Percentiles rank a stretch among this genome's conserved stretches.
Conservation (phyloP, 768 basidiomycete genomes). For the Pleurotus giganteus region DNA sequence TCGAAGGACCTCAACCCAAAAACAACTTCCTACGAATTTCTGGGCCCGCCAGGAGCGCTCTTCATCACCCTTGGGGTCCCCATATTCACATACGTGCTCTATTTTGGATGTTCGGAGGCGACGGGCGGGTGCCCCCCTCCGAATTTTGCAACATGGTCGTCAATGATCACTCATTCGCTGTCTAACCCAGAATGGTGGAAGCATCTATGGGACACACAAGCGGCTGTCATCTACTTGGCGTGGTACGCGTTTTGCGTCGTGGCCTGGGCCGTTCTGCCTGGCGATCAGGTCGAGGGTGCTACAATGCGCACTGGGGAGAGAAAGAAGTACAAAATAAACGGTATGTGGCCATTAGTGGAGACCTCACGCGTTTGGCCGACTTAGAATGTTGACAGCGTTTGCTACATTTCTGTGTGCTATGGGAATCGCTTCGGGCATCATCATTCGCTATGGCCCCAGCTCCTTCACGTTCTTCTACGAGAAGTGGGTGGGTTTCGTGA, state of each 20-base stretch:
- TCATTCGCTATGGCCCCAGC: conserved; percentile 72
- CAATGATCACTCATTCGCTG: conserved; percentile 46
- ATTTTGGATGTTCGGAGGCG: conserved; percentile 72
- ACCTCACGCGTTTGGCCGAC: conserved; percentile 2
- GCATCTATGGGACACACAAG: conserved; percentile 80
- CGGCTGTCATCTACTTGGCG: conserved; percentile 68
- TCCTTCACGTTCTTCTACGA: conserved; percentile 90
- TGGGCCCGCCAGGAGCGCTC: conserved; percentile 77
- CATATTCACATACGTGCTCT: conserved; percentile 67
- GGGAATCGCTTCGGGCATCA: conserved; percentile 66
- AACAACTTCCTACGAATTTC: conserved; percentile 75
- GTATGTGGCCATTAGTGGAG: conserved; percentile 39
- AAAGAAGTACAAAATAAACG: conserved; percentile 93
- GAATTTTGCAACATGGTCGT: conserved; percentile 25
- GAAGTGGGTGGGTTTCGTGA: conserved; percentile 87
- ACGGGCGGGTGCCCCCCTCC: conserved; percentile 69
- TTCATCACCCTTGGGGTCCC: conserved; percentile 73
- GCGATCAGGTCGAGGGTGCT: conserved; percentile 68
- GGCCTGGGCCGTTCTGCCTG: conserved; percentile 79
- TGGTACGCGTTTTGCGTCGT: conserved; percentile 92
- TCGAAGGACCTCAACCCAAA: conserved; percentile 53
- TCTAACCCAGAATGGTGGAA: conserved; percentile 61
- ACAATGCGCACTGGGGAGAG: conserved; percentile 71
- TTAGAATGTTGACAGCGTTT: conserved; percentile 58
- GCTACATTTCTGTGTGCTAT: conserved; percentile 82